Conservation (phyloP, 192 early-diverging fungal genomes). For the Coemansia biformis region DNA sequence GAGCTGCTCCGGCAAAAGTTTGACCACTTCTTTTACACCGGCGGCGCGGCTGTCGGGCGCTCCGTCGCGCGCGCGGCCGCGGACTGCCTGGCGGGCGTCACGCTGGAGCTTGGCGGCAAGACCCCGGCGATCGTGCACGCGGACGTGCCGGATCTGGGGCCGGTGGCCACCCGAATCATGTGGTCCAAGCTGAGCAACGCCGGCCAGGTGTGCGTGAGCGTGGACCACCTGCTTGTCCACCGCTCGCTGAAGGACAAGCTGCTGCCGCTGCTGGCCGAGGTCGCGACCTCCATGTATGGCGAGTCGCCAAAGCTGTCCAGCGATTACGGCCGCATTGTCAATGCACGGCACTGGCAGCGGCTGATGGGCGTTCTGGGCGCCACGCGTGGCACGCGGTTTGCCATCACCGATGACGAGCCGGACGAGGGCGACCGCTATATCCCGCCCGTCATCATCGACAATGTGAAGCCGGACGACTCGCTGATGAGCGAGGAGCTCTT, state of each 20-base stretch:
- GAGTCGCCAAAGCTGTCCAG: slow-evolving; percentile 43
- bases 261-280: slow-evolving; percentile 52
- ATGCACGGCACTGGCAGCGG: slow-evolving; percentile 63
- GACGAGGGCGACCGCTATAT: slow-evolving; percentile 66
- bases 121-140: slow-evolving; percentile 63
- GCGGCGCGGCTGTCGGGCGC: slow-evolving; percentile 71
- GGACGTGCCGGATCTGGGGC: slow-evolving; percentile 57
- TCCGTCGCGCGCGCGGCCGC: slow-evolving; percentile 80
- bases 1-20: slow-evolving; percentile 68
- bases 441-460: slow-evolving; percentile 74
- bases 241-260: slow-evolving; percentile 56
- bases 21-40: slow-evolving; percentile 94
- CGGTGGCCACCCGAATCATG: slow-evolving; percentile 65
- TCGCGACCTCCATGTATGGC: slow-evolving; percentile 48
- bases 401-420: slow-evolving; percentile 51
- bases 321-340: slow-evolving; percentile 70
- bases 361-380: slow-evolving; percentile 52
- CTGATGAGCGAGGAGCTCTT: slow-evolving; percentile 87
- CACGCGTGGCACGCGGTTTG: slow-evolving; percentile 50
- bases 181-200: slow-evolving; percentile 82
- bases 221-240: slow-evolving; percentile 77
- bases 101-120: slow-evolving; percentile 94
- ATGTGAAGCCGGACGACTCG: slow-evolving; percentile 56
- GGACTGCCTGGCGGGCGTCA: slow-evolving; percentile 79
- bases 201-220: slow-evolving; percentile 87